Conservation (phyloP, 108 stramenopile species). For the Skeletonema potamos region DNA sequence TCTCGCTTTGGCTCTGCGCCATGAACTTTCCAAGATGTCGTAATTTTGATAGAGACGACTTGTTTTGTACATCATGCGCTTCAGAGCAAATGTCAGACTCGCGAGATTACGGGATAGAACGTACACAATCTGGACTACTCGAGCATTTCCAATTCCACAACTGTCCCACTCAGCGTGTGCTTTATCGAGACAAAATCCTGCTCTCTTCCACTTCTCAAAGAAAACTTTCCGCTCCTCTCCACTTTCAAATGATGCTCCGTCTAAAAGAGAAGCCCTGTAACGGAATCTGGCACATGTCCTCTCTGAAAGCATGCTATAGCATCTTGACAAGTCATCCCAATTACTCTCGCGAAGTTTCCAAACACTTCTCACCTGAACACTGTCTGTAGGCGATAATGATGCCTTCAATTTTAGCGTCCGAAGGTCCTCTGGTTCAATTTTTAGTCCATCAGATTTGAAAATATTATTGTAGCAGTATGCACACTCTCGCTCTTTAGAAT, state of each 20-base stretch:
- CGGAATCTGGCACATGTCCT: constrained; percentile 24
- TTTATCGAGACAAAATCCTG: constrained; percentile 21
- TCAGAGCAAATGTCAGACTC: not conserved
- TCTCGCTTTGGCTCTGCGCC: constrained; percentile 17
- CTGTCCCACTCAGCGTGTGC: constrained; percentile 27
- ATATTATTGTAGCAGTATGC: not conserved
- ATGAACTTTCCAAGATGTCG: constrained; percentile 23
- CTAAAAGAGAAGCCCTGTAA: constrained; percentile 15
- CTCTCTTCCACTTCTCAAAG: constrained; percentile 28
- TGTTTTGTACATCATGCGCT: not conserved
- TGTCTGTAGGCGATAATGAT: not conserved
- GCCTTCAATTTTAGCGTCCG: not conserved
- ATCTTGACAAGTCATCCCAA: constrained; percentile 6
- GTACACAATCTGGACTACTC: not conserved
- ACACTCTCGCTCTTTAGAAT: not conserved
- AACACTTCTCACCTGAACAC: not conserved
- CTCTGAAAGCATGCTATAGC: constrained; percentile 7
- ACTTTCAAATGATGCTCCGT: constrained; percentile 22
- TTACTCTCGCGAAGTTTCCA: constrained; percentile 10
- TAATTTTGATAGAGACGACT: constrained; percentile 23
- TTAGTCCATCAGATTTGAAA: not conserved
- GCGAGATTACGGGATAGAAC: not conserved
- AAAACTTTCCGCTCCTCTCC: not conserved
- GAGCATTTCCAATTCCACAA: not conserved
- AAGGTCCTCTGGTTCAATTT: not conserved